These are phyloP conservation scores for Boeremia exigua DNA, from an alignment of 2,329 filamentous ascomycete genomes.

Conservation along the genomic window DNA sequence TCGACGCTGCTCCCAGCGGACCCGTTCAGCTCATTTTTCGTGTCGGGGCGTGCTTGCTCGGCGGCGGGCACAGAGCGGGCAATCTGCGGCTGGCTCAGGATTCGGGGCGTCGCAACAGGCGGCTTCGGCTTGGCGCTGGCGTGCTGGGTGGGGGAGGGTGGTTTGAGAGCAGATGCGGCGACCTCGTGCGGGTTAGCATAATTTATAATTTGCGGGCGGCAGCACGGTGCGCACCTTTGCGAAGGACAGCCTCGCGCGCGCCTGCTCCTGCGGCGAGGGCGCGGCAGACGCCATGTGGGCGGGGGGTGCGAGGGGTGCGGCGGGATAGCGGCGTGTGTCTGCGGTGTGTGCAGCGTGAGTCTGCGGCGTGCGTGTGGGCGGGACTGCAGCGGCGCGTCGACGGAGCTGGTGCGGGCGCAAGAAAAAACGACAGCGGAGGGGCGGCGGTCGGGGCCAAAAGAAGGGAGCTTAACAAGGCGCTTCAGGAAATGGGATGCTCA, in stretches of 20 bases:
- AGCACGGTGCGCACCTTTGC: conserved; percentile 67
- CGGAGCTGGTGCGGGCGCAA: too few species aligned
- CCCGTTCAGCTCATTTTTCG: conserved; percentile 6
- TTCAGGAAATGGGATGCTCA: conserved; percentile 58
- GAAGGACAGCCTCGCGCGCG: conserved; percentile 68
- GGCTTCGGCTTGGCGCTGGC: conserved; percentile 31
- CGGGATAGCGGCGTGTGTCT: not conserved
- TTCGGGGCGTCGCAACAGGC: conserved; percentile 35
- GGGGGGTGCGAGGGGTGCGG: not conserved
- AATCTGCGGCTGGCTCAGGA: conserved; percentile 28
- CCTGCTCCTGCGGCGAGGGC: conserved; percentile 36
- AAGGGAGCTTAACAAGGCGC: conserved; percentile 40
- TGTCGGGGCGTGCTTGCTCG: conserved; percentile 25
- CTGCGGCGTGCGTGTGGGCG: not conserved
- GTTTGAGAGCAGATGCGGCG: conserved; percentile 48
- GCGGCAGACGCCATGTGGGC: conserved; percentile 42
- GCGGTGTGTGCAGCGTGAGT: not conserved
- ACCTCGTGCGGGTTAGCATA: conserved; percentile 42
- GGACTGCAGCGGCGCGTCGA: not conserved
- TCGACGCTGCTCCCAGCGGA: conserved; percentile 22
- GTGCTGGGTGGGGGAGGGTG: conserved; percentile 27
- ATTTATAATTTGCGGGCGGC: not conserved
- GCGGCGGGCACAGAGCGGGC: conserved; percentile 26
- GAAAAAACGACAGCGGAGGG: conserved; percentile 6
- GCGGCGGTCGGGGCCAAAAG: conserved; percentile 30